Evolutionary conservation across 1,284 basidiomycete species (phyloP), one percentile per base, ranked within the genome.

Genomic region (Papiliotrema flavescens): DNA sequence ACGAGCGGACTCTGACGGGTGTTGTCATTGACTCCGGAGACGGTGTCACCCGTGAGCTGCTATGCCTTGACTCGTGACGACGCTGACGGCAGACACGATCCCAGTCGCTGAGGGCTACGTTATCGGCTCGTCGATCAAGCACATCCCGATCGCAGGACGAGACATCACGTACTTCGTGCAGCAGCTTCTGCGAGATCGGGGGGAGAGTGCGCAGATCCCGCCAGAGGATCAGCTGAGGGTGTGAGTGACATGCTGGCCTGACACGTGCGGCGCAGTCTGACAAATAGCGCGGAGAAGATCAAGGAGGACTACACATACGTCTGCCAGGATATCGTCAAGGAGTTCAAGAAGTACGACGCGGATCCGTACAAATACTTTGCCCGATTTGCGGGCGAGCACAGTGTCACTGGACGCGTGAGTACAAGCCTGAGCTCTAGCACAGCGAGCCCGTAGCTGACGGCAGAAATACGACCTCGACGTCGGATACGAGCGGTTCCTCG

Each of bases 221-320:
- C 90, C 94, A n/a, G 96, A 98, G 73, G 96, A 99, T 74, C 92
- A 95, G 66, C 75, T 98, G 47, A 84, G 85, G 61, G 86, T 98
- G 66, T 73, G 51, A 65, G 71, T 64, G 26, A 15, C 46, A 2
- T 35, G 11, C 32, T 32, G 45, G n/a, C 20, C 37, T 34, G 15
- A 5, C 0, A 32, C 8, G 43, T 24, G 7, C 35, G 17, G 24
- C 26, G 15, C n/a, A 11, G 26, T 13, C 28, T 52, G 32, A 15
- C 23, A 9, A 9, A 26, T 45, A 75, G 73, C 17, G 94, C 96
- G 19, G 84, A 91, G 57, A 94, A 87, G 77, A 90, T 99, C 70
- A 99, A 98, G 80, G 96, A 98, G 79, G 90, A 94, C 73, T 97
- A 94, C 79, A 93, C 89, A 66, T 99, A 99, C 73, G 93, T 98